Evolutionary conservation across 768 basidiomycete species (phyloP).

Genomic region (Suillus weaverae): DNA sequence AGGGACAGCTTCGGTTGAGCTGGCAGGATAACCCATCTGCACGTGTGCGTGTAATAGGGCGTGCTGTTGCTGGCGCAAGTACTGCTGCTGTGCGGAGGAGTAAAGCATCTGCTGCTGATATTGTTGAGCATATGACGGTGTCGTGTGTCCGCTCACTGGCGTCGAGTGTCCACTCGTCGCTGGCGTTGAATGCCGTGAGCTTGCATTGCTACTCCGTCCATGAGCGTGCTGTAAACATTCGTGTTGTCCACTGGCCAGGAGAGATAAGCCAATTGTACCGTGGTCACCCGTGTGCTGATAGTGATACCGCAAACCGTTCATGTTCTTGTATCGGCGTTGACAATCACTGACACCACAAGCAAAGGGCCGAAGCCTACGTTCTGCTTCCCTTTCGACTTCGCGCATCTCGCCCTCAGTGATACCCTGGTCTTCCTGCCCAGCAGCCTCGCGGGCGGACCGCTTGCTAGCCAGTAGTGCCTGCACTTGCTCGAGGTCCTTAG

Average conservation of each 20-base stretch:
- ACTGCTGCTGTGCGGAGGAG: conserved; percentile 38
- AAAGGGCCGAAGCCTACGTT: conserved; percentile 78
- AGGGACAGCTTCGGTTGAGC: neutral
- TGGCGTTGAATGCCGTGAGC: conserved; percentile 35
- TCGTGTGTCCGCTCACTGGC: conserved; percentile 29
- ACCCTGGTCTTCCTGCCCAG: conserved; percentile 41
- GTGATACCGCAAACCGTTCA: conserved; percentile 96
- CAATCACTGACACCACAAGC: conserved; percentile 89
- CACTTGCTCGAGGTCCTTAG: conserved; percentile 78
- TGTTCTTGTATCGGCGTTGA: conserved; percentile 92
- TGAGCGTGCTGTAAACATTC: conserved; percentile 45
- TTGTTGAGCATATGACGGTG: conserved; percentile 32
- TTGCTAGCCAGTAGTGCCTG: conserved; percentile 63
- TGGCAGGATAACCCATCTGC: conserved; percentile 23
- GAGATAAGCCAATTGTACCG: conserved; percentile 81
- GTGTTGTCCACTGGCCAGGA: conserved; percentile 77
- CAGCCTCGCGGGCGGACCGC: conserved; percentile 39
- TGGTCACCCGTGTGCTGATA: conserved; percentile 97
- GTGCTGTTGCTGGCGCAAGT: conserved; percentile 36
- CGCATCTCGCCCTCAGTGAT: conserved; percentile 64
- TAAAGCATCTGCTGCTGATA: conserved; percentile 40
- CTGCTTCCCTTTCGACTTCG: conserved; percentile 82
- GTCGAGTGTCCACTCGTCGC: conserved; percentile 32
- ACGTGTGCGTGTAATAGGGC: conserved; percentile 29
- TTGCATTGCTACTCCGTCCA: conserved; percentile 29